Conservation (phyloP, 2,329 filamentous ascomycete species). For the Fusarium multiceps region DNA sequence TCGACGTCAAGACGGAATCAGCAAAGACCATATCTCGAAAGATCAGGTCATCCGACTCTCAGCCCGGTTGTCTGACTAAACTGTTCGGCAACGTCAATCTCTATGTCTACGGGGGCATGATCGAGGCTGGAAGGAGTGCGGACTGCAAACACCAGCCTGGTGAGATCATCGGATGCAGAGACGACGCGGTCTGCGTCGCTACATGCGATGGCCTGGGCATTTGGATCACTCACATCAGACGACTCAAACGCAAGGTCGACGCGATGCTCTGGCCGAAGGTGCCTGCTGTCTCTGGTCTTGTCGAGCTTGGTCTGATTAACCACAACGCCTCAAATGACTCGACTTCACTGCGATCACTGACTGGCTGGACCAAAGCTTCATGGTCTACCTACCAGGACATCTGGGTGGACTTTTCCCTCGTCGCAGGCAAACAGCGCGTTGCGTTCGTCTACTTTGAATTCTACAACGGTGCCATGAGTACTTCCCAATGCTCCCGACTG, state of each 20-base stretch:
- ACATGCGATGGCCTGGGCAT: constrained; percentile 23
- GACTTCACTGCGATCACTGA: neutral
- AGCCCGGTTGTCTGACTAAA: constrained; percentile 28
- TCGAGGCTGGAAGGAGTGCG: constrained; percentile 5
- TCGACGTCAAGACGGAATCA: constrained; percentile 12
- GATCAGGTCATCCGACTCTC: constrained; percentile 31
- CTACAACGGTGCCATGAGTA: constrained; percentile 36
- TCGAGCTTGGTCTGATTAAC: neutral
- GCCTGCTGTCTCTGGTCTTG: constrained; percentile 16
- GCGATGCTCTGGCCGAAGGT: constrained; percentile 32
- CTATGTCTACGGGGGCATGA: constrained; percentile 23
- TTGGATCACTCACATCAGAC: constrained; percentile 29
- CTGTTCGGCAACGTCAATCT: constrained; percentile 11
- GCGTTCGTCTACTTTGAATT: constrained; percentile 32
- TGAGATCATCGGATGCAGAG: neutral
- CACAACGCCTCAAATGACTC: neutral
- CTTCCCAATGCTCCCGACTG: constrained; percentile 26
- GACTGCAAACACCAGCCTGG: neutral
- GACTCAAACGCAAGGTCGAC: constrained; percentile 31
- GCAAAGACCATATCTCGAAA: constrained; percentile 24
- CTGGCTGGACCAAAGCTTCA: neutral
- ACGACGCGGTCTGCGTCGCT: constrained; percentile 18
- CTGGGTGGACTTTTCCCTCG: constrained; percentile 13
- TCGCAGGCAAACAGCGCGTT: constrained; percentile 1
- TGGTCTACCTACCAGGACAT: constrained; percentile 11